phyloP scores from a whole-genome alignment of 768 basidiomycete species.

The Boletus rex-veris region DNA sequence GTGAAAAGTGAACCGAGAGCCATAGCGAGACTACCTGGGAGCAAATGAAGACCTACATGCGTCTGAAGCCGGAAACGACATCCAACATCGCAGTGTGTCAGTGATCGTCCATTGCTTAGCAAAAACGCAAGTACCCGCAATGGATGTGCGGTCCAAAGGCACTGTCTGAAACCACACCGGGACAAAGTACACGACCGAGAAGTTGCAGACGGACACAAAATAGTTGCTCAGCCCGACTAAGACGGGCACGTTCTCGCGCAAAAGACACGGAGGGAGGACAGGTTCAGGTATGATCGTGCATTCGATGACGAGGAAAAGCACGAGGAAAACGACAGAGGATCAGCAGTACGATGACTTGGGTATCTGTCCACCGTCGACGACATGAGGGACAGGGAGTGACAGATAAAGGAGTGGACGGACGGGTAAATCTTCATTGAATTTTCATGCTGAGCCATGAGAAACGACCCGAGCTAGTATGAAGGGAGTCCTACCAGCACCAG shows the following conservation, averaged over 20 bases:
- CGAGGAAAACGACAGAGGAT: slow-evolving; percentile 39
- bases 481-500: too few relatives aligned
- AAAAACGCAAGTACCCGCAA: slow-evolving; percentile 43
- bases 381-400: not conserved
- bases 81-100: not conserved
- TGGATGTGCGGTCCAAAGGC: slow-evolving; percentile 60
- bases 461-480: too few relatives aligned
- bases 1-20: slow-evolving; percentile 50
- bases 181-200: slow-evolving; percentile 72
- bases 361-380: slow-evolving; percentile 48
- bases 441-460: too few relatives aligned
- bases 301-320: too few relatives aligned
- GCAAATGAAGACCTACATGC: slow-evolving; percentile 37
- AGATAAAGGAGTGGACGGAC: slow-evolving; percentile 30
- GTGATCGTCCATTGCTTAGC: not conserved
- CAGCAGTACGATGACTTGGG: slow-evolving; percentile 49
- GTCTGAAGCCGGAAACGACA: not conserved
- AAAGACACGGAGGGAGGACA: too few relatives aligned
- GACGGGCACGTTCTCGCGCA: too few relatives aligned
- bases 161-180: slow-evolving; percentile 88
- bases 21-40: slow-evolving; percentile 48
- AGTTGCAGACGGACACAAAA: slow-evolving; percentile 71
- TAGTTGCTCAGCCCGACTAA: slow-evolving; percentile 70
- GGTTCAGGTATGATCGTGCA: too few relatives aligned
- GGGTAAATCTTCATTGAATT: too few relatives aligned